Percentiles rank a stretch among this genome's conserved stretches.
Conservation (phyloP, 805 yeast species). For the Candida railenensis region DNA sequence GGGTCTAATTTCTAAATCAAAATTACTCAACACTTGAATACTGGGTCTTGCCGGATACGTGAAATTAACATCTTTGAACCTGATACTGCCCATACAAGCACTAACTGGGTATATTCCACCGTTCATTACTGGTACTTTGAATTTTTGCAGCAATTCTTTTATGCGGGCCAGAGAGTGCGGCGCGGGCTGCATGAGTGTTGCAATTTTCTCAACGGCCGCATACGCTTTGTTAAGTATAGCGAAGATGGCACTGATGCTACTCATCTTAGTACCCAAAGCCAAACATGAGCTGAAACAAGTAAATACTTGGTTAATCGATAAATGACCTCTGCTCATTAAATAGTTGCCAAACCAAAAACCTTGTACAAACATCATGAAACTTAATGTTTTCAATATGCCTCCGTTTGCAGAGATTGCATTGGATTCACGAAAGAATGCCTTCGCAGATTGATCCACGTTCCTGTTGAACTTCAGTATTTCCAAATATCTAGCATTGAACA, state of each 20-base stretch:
- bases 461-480: slow-evolving; percentile 49
- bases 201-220: slow-evolving; percentile 60
- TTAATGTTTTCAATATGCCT: slow-evolving; percentile 54
- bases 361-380: slow-evolving; percentile 79
- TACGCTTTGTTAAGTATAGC: slow-evolving; percentile 68
- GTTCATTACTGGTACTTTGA: neutral
- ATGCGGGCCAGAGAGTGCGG: neutral
- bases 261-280: slow-evolving; percentile 61
- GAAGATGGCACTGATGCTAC: slow-evolving; percentile 54
- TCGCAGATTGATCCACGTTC: slow-evolving; percentile 35
- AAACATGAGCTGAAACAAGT: slow-evolving; percentile 85
- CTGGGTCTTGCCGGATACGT: slow-evolving; percentile 59
- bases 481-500: slow-evolving; percentile 51
- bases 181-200: slow-evolving; percentile 27
- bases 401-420: slow-evolving; percentile 53
- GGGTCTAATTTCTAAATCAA: slow-evolving; percentile 40
- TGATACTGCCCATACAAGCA: slow-evolving; percentile 46
- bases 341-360: slow-evolving; percentile 89
- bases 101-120: slow-evolving; percentile 11
- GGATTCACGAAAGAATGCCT: slow-evolving; percentile 42
- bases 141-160: neutral
- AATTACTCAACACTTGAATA: slow-evolving; percentile 43
- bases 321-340: slow-evolving; percentile 52
- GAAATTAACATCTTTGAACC: slow-evolving; percentile 58
- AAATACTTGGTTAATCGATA: slow-evolving; percentile 62